Evolutionary conservation across 2,329 filamentous ascomycete genomes (phyloP), one percentile per base, ranked within the genome.

Genomic region (Exophiala sp.): DNA sequence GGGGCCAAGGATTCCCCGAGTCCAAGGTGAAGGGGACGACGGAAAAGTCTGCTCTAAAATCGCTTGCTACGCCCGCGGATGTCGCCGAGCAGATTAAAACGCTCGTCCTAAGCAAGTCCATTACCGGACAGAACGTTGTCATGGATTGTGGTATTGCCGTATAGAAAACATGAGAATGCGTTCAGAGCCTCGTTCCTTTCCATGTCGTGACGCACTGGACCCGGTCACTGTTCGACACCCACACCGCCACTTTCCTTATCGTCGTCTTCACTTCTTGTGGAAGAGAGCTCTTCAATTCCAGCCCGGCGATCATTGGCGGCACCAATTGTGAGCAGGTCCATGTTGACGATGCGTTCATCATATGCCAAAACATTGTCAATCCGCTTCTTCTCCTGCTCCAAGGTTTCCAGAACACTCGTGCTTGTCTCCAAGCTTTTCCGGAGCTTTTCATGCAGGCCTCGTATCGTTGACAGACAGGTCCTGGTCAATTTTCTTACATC

Each of bases 231-330:
- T 8, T 29, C 24, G 7, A 29, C 24, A 8, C 24, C 7, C 24
- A 29, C 7, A 29, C 24, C 24, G 24, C 24, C 24, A 5, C 5
- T 29, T 29, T 29, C 24, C 5, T 29, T 8, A 29, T 29, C 24
- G 35, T 86, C 67, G 12, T 96, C 78, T 38, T 86, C n/a, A 96
- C 78, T 39, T 86, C 80, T 68, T 87, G 91, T 65, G 83, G 82
- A 47, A 96, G 65, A 66, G 95, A 92, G 69, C 85, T 95, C 57
- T 88, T 84, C 59, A 96, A 66, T 0, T 89, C 88, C 50, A 82
- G 35, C 35, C 5, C 82, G 3, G 85, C 83, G 57, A 96, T 79
- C 51, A 85, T 81, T 0, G 84, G 82, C 2, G 82, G 40, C 5
- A 18, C n/a, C n/a, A 7, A 42, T 5, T n/a, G 18, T 11, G 24